Percentiles rank a stretch among this genome's conserved stretches.
These are phyloP conservation scores for Microstroma glucosiphilum DNA, from an alignment of 1,284 basidiomycete species.

Conservation along the genomic window DNA sequence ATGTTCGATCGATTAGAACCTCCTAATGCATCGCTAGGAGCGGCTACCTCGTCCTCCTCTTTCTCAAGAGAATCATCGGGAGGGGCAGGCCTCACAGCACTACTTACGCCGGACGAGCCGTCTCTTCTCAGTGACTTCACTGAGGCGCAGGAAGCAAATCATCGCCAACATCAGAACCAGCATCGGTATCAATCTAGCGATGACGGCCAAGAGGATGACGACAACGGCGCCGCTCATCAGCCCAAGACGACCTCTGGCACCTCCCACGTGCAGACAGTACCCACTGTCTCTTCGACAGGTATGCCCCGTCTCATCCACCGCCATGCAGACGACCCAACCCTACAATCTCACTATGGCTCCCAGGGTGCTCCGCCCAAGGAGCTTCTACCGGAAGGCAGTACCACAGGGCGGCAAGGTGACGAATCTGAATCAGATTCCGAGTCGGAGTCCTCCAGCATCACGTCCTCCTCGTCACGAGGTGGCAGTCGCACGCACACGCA, in stretches of 20 bases:
- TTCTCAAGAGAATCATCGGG: too few relatives aligned
- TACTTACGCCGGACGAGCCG: background rate
- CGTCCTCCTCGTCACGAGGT: constrained; percentile 3
- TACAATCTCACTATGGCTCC: background rate
- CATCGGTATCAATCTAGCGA: background rate
- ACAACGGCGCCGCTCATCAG: background rate
- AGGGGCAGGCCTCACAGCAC: too few relatives aligned
- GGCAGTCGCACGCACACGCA: background rate
- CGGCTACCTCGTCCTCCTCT: background rate
- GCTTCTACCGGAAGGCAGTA: constrained; percentile 4
- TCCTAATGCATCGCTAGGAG: background rate
- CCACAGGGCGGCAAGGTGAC: background rate
- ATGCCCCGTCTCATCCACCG: constrained; percentile 32
- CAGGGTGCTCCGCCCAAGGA: constrained; percentile 6
- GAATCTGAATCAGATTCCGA: background rate
- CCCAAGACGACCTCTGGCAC: constrained; percentile 3
- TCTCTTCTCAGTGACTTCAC: background rate
- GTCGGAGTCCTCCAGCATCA: background rate
- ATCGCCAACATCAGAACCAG: background rate
- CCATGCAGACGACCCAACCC: constrained; percentile 18
- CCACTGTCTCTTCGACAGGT: constrained; percentile 35
- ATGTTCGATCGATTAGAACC: background rate
- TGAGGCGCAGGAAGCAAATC: background rate
- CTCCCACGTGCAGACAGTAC: constrained; percentile 18
- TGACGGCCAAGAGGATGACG: background rate